These are phyloP conservation scores for Phtheirospermum japonicum DNA, from an alignment of 257 asterid species.

Conservation along the genomic window DNA sequence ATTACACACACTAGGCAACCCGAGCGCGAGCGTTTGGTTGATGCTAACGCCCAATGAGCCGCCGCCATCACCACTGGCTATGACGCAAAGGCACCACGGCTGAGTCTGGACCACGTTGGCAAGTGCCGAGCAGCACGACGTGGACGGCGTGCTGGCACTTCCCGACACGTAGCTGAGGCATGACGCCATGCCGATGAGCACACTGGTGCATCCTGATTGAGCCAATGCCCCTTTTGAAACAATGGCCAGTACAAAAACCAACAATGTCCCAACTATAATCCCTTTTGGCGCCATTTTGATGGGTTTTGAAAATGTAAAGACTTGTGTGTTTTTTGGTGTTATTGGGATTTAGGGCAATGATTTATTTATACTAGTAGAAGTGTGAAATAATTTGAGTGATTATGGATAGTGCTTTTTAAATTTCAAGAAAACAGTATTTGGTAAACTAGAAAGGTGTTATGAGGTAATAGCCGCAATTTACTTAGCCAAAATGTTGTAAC, in stretches of 20 bases:
- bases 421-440: too few relatives aligned
- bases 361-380: too few relatives aligned
- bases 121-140: conserved; percentile 57
- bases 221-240: conserved; percentile 32
- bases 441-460: too few relatives aligned
- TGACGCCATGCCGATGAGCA: conserved; percentile 55
- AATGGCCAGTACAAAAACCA: conserved; percentile 21
- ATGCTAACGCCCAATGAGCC: conserved; percentile 47
- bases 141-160: conserved; percentile 40
- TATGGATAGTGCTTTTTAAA: too few relatives aligned
- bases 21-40: conserved; percentile 59
- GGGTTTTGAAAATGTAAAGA: too few relatives aligned
- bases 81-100: conserved; percentile 60
- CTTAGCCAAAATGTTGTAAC: too few relatives aligned
- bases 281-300: conserved; percentile 53
- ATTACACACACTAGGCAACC: conserved; percentile 49
- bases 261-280: conserved; percentile 6
- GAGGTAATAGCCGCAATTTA: too few relatives aligned
- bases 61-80: conserved; percentile 45
- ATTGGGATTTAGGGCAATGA: too few relatives aligned
- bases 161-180: conserved; percentile 71
- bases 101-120: conserved; percentile 56
- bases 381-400: too few relatives aligned
- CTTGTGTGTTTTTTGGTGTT: too few relatives aligned
- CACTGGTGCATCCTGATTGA: conserved; percentile 55